Evolutionary conservation across 2,329 filamentous ascomycete genomes (phyloP).

Genomic region (Diaporthe ilicicola): DNA sequence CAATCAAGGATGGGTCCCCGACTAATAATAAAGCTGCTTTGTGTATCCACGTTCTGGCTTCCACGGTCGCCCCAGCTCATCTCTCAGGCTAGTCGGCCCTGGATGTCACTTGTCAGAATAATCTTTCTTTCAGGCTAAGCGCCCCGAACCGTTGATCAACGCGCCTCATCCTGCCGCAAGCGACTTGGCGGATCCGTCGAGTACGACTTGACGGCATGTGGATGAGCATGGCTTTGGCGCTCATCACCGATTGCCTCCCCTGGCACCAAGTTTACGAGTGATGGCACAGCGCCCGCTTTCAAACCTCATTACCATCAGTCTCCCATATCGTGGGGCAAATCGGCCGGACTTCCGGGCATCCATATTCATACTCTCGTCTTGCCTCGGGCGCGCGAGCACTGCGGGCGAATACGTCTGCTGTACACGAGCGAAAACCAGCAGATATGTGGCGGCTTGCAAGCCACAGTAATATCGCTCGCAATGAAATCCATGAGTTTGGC

Average conservation of each 20-base stretch:
- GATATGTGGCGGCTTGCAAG: constrained; percentile 3
- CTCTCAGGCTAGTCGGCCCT: neutral
- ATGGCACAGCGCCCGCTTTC: neutral
- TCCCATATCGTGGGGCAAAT: constrained; percentile 15
- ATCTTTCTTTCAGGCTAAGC: constrained; percentile 13
- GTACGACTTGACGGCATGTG: neutral
- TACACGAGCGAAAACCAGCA: neutral
- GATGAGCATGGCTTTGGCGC: constrained; percentile 3
- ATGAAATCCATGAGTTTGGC: neutral
- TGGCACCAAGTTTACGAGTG: neutral
- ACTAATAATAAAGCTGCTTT: constrained; percentile 1
- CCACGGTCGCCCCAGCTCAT: neutral
- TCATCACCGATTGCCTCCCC: constrained; percentile 4
- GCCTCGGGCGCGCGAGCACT: neutral
- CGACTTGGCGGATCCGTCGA: constrained; percentile 19
- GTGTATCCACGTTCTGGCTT: neutral
- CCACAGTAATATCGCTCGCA: constrained; percentile 2
- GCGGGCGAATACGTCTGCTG: neutral
- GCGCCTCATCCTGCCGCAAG: constrained; percentile 13
- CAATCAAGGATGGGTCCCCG: neutral
- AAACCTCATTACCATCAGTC: neutral
- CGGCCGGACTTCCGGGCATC: constrained; percentile 19
- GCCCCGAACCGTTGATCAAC: constrained; percentile 18
- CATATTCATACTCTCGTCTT: neutral
- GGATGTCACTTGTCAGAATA: constrained; percentile 4